Evolutionary conservation across 352 stramenopile species (phyloP), one percentile per base, ranked within the genome.

Genomic region (Globisporangium acanthophoron): DNA sequence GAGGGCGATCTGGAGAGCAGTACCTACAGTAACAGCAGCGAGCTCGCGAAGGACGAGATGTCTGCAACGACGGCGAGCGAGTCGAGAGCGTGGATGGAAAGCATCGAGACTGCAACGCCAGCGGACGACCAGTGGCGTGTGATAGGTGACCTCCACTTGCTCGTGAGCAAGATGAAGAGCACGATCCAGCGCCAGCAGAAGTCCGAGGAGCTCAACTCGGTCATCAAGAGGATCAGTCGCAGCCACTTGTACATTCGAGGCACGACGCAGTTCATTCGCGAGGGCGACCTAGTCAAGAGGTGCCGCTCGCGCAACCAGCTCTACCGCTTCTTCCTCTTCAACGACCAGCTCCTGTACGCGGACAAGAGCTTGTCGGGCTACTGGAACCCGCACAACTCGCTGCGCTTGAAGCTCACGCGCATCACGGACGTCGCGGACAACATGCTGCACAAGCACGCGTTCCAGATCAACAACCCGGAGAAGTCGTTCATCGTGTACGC

Each of bases 261-360:
- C 66, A 87, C 93, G 29, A 88, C 93, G n/a, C 85, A 85, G 12
- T 99, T 99, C 71, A 80, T 99, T 12, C 79, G 83, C 52, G 92
- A 98, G 72, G 97, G 95, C 13, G 85, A 98, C 56, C 61, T 99
- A 45, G 85, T 88, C 21, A 99, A 99, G 74, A 90, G 90, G 45
- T 97, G 92, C 49, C 79, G 95, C 27, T 97, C 81, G 12, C 78
- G 91, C 18, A 92, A 90, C 61, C 80, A 89, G 37, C 68, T 76
- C 15, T 96, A 96, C 58, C 84, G 85, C 12, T 96, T 96, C 56
- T 93, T 96, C 63, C 78, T 93, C 16, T 96, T 94, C 69, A 93
- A 93, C 56, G 85, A 96, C 50, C 86, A 94, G 63, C 57, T 93
- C 2, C 31, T 94, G 55, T 96, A 93, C 53, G 78, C 78, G 3